A percentile compares a stretch with the other conserved stretches of the same genome.
These are phyloP conservation scores for Ettlia oleoabundans DNA, from an alignment of 139 green algal species.

Conservation along the genomic window DNA sequence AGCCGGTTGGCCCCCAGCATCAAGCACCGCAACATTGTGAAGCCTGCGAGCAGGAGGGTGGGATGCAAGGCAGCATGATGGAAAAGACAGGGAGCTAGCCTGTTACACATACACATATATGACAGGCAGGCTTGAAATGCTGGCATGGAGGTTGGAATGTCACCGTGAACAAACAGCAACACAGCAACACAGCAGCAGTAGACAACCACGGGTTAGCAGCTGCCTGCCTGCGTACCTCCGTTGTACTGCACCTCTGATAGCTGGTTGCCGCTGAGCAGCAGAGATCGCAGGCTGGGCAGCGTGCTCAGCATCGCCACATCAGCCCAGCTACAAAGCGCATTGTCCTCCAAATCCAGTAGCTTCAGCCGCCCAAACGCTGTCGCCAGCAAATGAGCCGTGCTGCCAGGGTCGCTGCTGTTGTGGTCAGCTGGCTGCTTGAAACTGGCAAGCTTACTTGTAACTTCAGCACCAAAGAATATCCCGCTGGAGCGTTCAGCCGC, in stretches of 20 bases:
- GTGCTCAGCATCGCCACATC: conserved; percentile 55
- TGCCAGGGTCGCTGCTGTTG: background rate
- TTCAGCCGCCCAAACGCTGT: conserved; percentile 28
- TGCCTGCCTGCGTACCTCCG: conserved; percentile 9
- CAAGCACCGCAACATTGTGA: conserved; percentile 56
- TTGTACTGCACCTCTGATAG: conserved; percentile 27
- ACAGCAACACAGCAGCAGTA: background rate
- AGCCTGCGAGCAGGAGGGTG: too few relatives aligned
- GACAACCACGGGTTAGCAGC: too few relatives aligned
- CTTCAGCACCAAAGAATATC: too few relatives aligned
- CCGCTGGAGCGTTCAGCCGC: too few relatives aligned
- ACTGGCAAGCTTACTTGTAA: too few relatives aligned
- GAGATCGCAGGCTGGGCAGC: conserved; percentile 63
- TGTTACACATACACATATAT: too few relatives aligned
- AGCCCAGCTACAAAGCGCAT: conserved; percentile 50
- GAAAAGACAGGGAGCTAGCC: too few relatives aligned
- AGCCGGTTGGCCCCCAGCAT: conserved; percentile 67
- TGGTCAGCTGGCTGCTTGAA: too few relatives aligned
- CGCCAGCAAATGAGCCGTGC: background rate
- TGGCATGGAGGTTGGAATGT: too few relatives aligned
- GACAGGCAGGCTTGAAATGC: too few relatives aligned
- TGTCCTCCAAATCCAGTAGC: conserved; percentile 57
- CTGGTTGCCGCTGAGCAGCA: conserved; percentile 73
- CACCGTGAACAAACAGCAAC: background rate
- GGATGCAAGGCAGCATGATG: too few relatives aligned